Conservation (phyloP, 306 rosid genomes). For the Senna siamea region DNA sequence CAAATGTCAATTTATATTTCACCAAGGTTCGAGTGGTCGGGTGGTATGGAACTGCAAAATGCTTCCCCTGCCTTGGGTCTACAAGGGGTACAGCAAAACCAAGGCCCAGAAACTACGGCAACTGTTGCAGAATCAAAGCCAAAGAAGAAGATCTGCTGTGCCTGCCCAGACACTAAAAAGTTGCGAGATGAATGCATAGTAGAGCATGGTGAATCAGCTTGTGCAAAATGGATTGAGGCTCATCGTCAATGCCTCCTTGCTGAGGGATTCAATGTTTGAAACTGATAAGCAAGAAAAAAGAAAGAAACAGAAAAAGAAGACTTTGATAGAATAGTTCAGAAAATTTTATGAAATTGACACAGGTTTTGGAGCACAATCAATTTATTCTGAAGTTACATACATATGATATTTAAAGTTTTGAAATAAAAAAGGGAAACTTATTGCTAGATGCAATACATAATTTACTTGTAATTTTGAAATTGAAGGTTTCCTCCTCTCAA, state of each 20-base stretch:
- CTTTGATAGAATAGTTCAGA: not conserved
- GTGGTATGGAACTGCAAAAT: constrained; percentile 50
- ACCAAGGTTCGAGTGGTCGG: constrained; percentile 43
- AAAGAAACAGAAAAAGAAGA: constrained; percentile 2
- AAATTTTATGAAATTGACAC: constrained; percentile 12
- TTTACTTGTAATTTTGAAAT: constrained; percentile 27
- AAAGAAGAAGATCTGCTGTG: constrained; percentile 83
- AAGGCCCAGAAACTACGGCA: constrained; percentile 26
- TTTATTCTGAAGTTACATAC: constrained; percentile 33
- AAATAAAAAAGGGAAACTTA: constrained; percentile 39
- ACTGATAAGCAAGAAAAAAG: constrained; percentile 7
- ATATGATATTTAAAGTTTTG: constrained; percentile 18
- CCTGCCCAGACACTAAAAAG: constrained; percentile 78
- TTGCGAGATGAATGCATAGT: constrained; percentile 89
- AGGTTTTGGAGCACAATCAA: constrained; percentile 32
- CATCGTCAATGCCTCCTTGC: constrained; percentile 80
- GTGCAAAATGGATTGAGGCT: constrained; percentile 90
- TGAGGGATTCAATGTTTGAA: constrained; percentile 83
- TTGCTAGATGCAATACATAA: constrained; percentile 40
- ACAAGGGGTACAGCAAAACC: constrained; percentile 40
- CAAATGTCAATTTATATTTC: not conserved
- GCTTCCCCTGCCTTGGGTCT: constrained; percentile 40
- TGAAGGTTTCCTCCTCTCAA: constrained; percentile 12
- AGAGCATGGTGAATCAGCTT: constrained; percentile 85
- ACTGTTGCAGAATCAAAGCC: constrained; percentile 54